Base-by-base conservation (phyloP, 345 rosid genomes). In the Lumnitzera littorea region DNA sequence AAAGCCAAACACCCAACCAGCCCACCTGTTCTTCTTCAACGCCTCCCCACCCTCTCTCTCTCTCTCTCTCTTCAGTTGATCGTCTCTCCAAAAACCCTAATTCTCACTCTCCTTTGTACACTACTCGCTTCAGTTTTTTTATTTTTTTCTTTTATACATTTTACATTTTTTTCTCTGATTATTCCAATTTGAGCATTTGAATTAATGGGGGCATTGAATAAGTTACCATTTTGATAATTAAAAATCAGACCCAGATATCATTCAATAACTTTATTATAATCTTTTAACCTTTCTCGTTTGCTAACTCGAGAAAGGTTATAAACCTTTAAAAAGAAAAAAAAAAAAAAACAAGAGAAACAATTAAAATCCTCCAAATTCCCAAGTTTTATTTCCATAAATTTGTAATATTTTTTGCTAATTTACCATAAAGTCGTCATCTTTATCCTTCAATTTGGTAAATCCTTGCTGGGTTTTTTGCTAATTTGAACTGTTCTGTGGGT, bases 11-110 rank as follows among this genome's bases (percentile, higher is more conserved):
- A 36, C 9, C 43, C 43, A 36, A 36, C 43, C 7, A 62, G 24
- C 60, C 67, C 67, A 63, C 60, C 67, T 63, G 67, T 63, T 63
- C 67, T 55, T 56, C 68, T 56, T 64, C 68, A 50, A 64, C 61
- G 68, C 68, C 11, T 36, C 5, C 67, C 13, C 36, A 13, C 56
- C 36, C 55, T 13, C 12, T 16, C 56, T 51, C 55, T 13, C 50
- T 24, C 27, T 36, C 50, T 24, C 50, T 14, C 50, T 10, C 57
- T 25, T 51, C 27, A 20, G 4, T 23, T 48, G 43, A 14, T 8
- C 29, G n/a, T 62, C 17, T 15, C 20, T 56, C 23, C 43, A 16
- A 29, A 48, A 13, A 50, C 31, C 51, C 11, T 13, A 60, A 36
- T 49, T 49, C 53, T 46, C 57, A 16, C 29, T 16, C 4, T 55